Evolutionary conservation across 192 early-diverging fungal genomes (phyloP).

Genomic region (Lobosporangium transversale): DNA sequence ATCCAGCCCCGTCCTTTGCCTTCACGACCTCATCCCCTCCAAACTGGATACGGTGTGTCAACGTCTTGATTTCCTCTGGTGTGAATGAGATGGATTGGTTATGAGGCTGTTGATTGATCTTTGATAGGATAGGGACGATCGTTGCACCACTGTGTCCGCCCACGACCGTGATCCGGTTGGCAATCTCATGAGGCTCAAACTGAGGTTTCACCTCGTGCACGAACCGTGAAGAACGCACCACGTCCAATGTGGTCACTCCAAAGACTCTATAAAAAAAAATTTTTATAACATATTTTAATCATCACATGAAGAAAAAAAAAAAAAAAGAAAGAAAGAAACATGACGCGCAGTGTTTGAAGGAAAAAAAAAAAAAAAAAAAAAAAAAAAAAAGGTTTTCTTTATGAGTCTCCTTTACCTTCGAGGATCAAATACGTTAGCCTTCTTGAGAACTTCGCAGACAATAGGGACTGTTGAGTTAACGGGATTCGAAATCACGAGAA

Average conservation of each 20-base stretch:
- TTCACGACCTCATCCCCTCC: conserved; percentile 98
- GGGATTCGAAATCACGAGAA: conserved; percentile 95
- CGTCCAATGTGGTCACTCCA: conserved; percentile 94
- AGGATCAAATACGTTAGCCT: conserved; percentile 87
- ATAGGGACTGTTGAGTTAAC: conserved; percentile 99
- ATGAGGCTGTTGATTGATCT: conserved; percentile 51
- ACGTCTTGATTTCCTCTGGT: conserved; percentile 81
- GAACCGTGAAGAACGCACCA: conserved; percentile 93
- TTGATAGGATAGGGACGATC: conserved; percentile 89
- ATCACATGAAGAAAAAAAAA: too few relatives aligned
- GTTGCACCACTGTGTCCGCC: conserved; percentile 97
- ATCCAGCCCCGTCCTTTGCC: conserved; percentile 90
- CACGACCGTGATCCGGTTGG: conserved; percentile 81
- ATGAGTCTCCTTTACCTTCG: conserved; percentile 49
- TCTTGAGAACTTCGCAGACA: conserved; percentile 91
- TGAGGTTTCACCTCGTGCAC: conserved; percentile 80
- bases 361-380: conserved; percentile 37
- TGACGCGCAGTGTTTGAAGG: neutral
- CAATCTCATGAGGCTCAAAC: conserved; percentile 63
- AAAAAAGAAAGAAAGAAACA: too few relatives aligned
- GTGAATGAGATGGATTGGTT: conserved; percentile 63
- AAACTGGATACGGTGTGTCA: conserved; percentile 96
- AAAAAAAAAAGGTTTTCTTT: conserved; percentile 4
- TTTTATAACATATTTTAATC: too few relatives aligned
- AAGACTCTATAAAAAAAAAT: conserved; percentile 72